Base-by-base conservation (phyloP, 2,329 filamentous ascomycete genomes). In the Gremmenia infestans region DNA sequence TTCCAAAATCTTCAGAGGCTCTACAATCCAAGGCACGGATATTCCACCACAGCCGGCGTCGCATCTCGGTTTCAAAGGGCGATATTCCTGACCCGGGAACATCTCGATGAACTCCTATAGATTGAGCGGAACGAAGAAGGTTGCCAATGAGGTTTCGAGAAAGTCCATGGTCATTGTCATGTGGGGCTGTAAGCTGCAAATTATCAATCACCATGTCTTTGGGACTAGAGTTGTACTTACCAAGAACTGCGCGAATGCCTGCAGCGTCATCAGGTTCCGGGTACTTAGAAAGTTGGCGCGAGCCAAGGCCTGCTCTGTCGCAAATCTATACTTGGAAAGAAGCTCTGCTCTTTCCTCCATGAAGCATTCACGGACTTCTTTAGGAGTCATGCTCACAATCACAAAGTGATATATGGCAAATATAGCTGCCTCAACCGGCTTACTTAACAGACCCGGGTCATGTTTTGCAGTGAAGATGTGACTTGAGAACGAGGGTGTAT, bases 1-100 rank as follows among this genome's bases (percentile, higher is more conserved):
- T 46, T 11, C 79, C 80, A 2, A 78, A 71, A 53, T 82, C 78
- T 57, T 85, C 81, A 3, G 80, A 76, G 0, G 78, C 74, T 8
- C 79, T 75, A 3, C 80, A 69, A 60, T 87, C 84, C 0, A 86
- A 71, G 3, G 78, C 72, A 42, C 82, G 71, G 9, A 87, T 74
- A n/a, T 78, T 73, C 76, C 81, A 85, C 80, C 83, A 87, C 0
- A 86, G 66, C 2, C 84, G 74, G 22, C 83, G 74, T 39, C 83
- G 74, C 69, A 85, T 78, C 65, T 87, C 82, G 0, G 77, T 76
- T 54, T 86, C 82, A 55, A 81, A 84, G 0, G 81, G 78, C 0
- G 76, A 73, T 4, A 87, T 70, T 1, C 74, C 75, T 39, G 85
- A 74, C 47, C 74, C 69, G 4, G 72, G 70, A 11, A 76, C 70